phyloP scores from a whole-genome alignment of 2,329 filamentous ascomycete genomes.

The Atkinsonella texensis region DNA sequence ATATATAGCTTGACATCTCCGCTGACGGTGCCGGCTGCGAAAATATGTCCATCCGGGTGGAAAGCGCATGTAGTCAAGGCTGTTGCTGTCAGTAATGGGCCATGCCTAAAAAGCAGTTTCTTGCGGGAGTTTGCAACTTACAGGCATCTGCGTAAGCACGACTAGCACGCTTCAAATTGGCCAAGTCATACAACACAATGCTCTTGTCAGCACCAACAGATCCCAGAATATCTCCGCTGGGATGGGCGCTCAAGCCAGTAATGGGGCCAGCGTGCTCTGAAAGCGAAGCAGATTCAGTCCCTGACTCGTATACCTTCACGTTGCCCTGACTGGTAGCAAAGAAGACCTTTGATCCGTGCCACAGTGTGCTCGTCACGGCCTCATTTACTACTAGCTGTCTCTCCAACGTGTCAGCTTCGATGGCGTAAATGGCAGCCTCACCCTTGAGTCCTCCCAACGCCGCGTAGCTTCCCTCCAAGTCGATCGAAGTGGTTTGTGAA shows the following conservation, averaged over 20 bases:
- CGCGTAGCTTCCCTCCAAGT: conserved; percentile 48
- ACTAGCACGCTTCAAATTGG: conserved; percentile 53
- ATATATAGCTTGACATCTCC: conserved; percentile 85
- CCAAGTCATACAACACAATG: conserved; percentile 78
- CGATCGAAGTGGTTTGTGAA: conserved; percentile 36
- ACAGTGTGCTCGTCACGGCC: conserved; percentile 53
- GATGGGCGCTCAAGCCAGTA: conserved; percentile 68
- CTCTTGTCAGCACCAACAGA: conserved; percentile 88
- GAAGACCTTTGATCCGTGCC: conserved; percentile 56
- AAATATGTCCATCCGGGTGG: conserved; percentile 92
- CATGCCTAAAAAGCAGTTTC: not conserved
- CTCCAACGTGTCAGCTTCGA: conserved; percentile 55
- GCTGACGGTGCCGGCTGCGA: conserved; percentile 69
- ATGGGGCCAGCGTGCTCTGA: conserved; percentile 73
- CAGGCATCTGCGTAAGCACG: conserved; percentile 71
- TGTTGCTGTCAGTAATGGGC: conserved; percentile 19
- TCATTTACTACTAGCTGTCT: conserved; percentile 54
- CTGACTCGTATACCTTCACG: conserved; percentile 69
- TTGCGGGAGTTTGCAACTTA: conserved; percentile 33
- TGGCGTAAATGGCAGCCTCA: conserved; percentile 61
- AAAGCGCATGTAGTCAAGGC: conserved; percentile 70
- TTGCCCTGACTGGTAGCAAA: conserved; percentile 64
- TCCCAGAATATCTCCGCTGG: conserved; percentile 69
- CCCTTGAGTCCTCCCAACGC: conserved; percentile 67
- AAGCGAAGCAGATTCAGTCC: conserved; percentile 56